Percentiles rank a stretch among this genome's conserved stretches.
Evolutionary conservation across 1,139 yeast species (phyloP).

Genomic region (Yamadazyma songkhlaensis): DNA sequence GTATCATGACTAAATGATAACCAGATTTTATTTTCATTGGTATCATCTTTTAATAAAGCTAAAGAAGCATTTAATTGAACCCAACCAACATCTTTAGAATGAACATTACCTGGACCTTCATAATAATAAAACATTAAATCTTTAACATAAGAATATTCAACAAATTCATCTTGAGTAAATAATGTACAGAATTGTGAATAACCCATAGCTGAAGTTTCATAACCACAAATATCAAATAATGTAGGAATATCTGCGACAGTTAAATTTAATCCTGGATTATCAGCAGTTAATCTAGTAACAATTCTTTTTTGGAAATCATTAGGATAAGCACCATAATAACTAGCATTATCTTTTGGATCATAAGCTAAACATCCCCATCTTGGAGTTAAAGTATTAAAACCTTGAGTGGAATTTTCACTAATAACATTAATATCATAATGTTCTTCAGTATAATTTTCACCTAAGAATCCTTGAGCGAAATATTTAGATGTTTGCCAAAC

Average conservation of each 20-base stretch:
- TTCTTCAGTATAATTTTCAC: conserved; percentile 17
- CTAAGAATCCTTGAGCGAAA: conserved; percentile 30
- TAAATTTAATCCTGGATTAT: conserved; percentile 39
- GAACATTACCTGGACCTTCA: conserved; percentile 49
- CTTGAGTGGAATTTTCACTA: conserved; percentile 23
- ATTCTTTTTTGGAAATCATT: conserved; percentile 35
- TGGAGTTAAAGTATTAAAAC: conserved; percentile 29
- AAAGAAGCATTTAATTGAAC: conserved; percentile 31
- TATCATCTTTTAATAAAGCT: conserved; percentile 23
- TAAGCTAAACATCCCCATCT: conserved; percentile 24
- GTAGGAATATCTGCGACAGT: conserved; percentile 38
- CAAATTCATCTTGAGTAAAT: conserved; percentile 50
- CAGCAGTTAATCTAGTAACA: conserved; percentile 34
- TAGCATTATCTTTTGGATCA: conserved; percentile 12
- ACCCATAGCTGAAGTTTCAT: conserved; percentile 51
- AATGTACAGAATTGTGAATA: conserved; percentile 47
- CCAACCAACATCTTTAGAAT: conserved; percentile 26
- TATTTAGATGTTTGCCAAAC: conserved; percentile 27
- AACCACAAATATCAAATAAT: conserved; percentile 49
- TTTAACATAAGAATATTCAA: conserved; percentile 39
- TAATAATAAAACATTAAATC: conserved; percentile 48
- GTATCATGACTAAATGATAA: conserved; percentile 58
- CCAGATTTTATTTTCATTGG: conserved; percentile 31
- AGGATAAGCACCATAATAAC: conserved; percentile 15
- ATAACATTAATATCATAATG: conserved; percentile 19